A percentile compares a stretch with the other conserved stretches of the same genome.
Conservation (phyloP, 305 asterid genomes). For the Rubia peregrina region DNA sequence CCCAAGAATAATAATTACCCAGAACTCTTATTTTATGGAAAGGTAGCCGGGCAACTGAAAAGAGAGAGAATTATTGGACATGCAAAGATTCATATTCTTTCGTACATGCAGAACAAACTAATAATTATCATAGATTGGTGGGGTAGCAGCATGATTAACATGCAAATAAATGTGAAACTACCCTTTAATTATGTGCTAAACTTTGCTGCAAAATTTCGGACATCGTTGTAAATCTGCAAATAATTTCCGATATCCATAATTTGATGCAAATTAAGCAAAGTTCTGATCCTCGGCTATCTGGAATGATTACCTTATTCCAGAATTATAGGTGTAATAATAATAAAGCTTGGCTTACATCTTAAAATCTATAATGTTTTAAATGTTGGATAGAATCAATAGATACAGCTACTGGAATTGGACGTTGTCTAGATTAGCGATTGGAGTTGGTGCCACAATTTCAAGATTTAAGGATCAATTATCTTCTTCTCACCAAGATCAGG, state of each 20-base stretch:
- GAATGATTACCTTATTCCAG: background rate
- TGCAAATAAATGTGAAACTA: background rate
- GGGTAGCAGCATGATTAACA: background rate
- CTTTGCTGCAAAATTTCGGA: background rate
- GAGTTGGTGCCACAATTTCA: background rate
- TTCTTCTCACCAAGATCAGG: background rate
- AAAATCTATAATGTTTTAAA: background rate
- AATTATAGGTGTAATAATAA: background rate
- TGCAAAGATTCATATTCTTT: background rate
- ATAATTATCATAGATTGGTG: background rate
- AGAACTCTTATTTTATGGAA: background rate
- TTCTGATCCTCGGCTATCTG: background rate
- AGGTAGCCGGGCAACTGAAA: background rate
- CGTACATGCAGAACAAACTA: background rate
- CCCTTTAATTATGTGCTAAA: background rate
- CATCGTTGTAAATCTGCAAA: background rate
- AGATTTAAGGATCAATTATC: background rate
- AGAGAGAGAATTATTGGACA: background rate
- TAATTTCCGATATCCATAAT: background rate
- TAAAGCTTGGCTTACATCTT: background rate
- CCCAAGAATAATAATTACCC: background rate
- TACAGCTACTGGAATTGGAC: background rate
- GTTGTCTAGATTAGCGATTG: background rate
- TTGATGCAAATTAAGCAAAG: background rate
- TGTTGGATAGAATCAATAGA: background rate